A percentile compares a stretch with the other conserved stretches of the same genome.
These are phyloP conservation scores for Chlamydomonas sphaeroides DNA, from an alignment of 139 green algal genomes.

Conservation along the genomic window DNA sequence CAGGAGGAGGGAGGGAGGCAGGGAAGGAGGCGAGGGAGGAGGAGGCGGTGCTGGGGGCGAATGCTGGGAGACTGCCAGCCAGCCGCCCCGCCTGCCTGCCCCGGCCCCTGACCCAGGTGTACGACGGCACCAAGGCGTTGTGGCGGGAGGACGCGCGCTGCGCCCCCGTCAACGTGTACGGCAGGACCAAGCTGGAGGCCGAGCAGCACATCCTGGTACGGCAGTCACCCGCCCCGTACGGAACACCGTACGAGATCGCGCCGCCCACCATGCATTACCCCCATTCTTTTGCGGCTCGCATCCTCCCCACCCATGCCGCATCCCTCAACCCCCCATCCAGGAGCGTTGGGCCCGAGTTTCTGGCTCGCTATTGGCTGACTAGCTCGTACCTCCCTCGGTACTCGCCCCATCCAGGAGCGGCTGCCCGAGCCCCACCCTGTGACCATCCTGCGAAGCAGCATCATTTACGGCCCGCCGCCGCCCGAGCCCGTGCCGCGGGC, in stretches of 20 bases:
- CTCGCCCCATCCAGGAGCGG: background rate
- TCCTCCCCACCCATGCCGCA: background rate
- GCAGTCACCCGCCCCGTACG: too few species aligned
- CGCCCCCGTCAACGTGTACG: slow-evolving; percentile 84
- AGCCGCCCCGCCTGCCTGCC: too few species aligned
- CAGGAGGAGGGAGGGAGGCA: too few species aligned
- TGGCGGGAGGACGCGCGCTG: slow-evolving; percentile 67
- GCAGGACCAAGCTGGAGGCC: slow-evolving; percentile 75
- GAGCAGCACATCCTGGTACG: slow-evolving; percentile 63
- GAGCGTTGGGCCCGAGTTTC: too few species aligned
- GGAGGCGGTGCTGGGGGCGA: too few species aligned
- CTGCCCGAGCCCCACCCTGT: slow-evolving; percentile 35
- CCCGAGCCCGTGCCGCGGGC: slow-evolving; percentile 58
- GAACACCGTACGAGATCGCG: too few species aligned
- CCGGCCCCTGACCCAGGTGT: slow-evolving; percentile 55
- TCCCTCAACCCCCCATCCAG: too few species aligned
- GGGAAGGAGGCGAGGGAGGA: too few species aligned
- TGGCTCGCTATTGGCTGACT: too few species aligned
- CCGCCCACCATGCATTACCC: too few species aligned
- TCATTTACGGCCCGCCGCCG: slow-evolving; percentile 82
- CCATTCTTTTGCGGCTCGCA: background rate
- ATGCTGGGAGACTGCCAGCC: too few species aligned
- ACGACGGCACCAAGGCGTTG: slow-evolving; percentile 54
- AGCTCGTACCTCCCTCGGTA: background rate
- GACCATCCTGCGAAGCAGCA: slow-evolving; percentile 73